Evolutionary conservation across 176 grass and related monocot species (phyloP), one percentile per base, ranked within the genome.

Genomic region (Metroxylon sagu): DNA sequence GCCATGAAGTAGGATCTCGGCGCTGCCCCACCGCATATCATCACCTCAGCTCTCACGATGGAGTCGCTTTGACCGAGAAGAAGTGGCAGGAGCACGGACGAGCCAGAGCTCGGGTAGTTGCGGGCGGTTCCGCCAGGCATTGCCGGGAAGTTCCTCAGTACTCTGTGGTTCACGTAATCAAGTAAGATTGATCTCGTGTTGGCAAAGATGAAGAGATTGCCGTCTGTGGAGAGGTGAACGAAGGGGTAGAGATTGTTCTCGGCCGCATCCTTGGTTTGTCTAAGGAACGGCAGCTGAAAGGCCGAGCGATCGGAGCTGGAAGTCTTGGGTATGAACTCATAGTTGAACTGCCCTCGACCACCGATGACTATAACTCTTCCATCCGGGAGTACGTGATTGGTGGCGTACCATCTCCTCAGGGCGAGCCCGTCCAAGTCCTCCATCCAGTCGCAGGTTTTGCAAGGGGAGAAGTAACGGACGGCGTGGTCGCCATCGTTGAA

Each of bases 191-290:
- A 66, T 16, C 60, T 60, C n/a, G 52, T 72, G 64, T 79, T 79
- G 18, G 76, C 68, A 64, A 79, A 79, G 48, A 79, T 61, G 61
- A 79, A 79, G 5, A 79, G 69, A 57, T 67, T 66, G 19, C 69
- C 76, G 29, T 79, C 76, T 26, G 69, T 18, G 53, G 69, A 66
- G 61, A 79, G 61, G 57, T 72, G 62, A 51, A 79, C 61, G 60
- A 79, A 79, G 4, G 76, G 76, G 43, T 79, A 79, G 43, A 79
- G 69, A 29, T 79, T 79, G 53, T 79, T 73, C 54, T 73, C 69
- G 26, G 19, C 57, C 16, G 16, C 29, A 25, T 67, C 69, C 18
- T 52, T 65, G 5, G 76, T 73, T 53, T 73, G 60, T 14, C 49
- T 17, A 10, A 79, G 57, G 53, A 79, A 71, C 4, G 76, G 68